Conservation (phyloP, 179 eudicot genomes). For the Dionaea muscipula region DNA sequence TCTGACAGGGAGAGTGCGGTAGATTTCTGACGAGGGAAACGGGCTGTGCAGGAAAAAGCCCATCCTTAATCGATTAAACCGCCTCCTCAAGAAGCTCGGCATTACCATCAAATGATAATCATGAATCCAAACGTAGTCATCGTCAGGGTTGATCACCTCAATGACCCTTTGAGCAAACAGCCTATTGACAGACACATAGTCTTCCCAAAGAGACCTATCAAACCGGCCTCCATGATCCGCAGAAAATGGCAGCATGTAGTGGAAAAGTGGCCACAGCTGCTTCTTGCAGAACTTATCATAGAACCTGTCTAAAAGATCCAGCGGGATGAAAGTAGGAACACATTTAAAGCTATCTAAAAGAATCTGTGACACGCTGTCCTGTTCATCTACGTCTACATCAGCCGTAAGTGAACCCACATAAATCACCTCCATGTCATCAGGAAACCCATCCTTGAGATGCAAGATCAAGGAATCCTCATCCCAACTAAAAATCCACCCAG, state of each 20-base stretch:
- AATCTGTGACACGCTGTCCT: conserved; percentile 65
- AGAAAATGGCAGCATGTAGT: conserved; percentile 78
- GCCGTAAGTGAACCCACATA: conserved; percentile 71
- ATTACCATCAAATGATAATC: conserved; percentile 82
- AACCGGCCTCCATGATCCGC: conserved; percentile 65
- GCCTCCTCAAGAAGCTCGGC: conserved; percentile 74
- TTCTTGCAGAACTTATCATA: conserved; percentile 81
- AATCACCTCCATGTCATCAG: conserved; percentile 70
- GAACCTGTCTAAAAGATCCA: conserved; percentile 42
- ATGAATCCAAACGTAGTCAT: conserved; percentile 82
- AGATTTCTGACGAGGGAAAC: conserved; percentile 78
- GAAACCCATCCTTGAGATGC: conserved; percentile 63
- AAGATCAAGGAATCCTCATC: conserved; percentile 74
- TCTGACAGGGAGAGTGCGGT: conserved; percentile 75
- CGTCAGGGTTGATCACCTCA: conserved; percentile 81
- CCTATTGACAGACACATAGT: conserved; percentile 72
- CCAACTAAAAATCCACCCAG: conserved; percentile 75
- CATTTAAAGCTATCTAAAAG: conserved; percentile 57
- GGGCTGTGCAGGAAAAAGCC: conserved; percentile 86
- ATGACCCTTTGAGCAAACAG: conserved; percentile 61
- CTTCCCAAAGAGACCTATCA: conserved; percentile 79
- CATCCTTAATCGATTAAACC: conserved; percentile 64
- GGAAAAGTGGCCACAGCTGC: conserved; percentile 85
- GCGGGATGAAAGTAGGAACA: conserved; percentile 66
- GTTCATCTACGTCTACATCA: conserved; percentile 62